Percentiles rank a stretch among this genome's conserved stretches.
phyloP scores from a whole-genome alignment of 129 eudicot genomes.

The Artemisia tridentata region DNA sequence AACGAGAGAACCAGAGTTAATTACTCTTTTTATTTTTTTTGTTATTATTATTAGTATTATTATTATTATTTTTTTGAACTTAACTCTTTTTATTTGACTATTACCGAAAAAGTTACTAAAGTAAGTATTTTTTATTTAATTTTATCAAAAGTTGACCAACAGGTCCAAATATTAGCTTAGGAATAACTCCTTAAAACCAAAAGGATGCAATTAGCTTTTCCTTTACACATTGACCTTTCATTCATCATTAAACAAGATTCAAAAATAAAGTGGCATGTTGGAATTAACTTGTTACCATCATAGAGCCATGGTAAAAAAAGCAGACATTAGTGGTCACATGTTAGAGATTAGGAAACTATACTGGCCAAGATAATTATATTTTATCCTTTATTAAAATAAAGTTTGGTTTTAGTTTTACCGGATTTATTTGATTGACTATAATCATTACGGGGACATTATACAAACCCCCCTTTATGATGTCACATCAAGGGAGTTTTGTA shows the following conservation, averaged over 20 bases:
- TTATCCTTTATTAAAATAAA: neutral
- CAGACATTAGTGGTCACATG: slow-evolving; percentile 13
- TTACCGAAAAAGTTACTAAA: too few relatives aligned
- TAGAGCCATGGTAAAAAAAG: slow-evolving; percentile 4
- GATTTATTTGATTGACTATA: too few relatives aligned
- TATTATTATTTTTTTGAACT: too few relatives aligned
- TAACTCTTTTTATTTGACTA: too few relatives aligned
- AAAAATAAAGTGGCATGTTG: slow-evolving; percentile 10
- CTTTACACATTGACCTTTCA: slow-evolving; percentile 8
- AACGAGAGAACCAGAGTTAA: too few relatives aligned
- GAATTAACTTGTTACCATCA: neutral
- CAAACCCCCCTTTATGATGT: too few relatives aligned
- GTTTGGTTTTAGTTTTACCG: neutral
- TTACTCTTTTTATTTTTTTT: too few relatives aligned
- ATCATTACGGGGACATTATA: too few relatives aligned
- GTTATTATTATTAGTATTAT: too few relatives aligned
- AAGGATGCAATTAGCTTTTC: slow-evolving; percentile 21
- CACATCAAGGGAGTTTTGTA: too few relatives aligned
- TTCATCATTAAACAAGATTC: slow-evolving; percentile 6
- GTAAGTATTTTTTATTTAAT: too few relatives aligned
- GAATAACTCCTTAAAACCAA: slow-evolving; percentile 2
- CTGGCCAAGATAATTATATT: neutral
- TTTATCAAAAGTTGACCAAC: slow-evolving; percentile 10
- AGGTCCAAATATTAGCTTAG: neutral
- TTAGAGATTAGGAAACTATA: slow-evolving; percentile 7